phyloP scores from a whole-genome alignment of 768 basidiomycete genomes.

The Naematelia aurantialba region DNA sequence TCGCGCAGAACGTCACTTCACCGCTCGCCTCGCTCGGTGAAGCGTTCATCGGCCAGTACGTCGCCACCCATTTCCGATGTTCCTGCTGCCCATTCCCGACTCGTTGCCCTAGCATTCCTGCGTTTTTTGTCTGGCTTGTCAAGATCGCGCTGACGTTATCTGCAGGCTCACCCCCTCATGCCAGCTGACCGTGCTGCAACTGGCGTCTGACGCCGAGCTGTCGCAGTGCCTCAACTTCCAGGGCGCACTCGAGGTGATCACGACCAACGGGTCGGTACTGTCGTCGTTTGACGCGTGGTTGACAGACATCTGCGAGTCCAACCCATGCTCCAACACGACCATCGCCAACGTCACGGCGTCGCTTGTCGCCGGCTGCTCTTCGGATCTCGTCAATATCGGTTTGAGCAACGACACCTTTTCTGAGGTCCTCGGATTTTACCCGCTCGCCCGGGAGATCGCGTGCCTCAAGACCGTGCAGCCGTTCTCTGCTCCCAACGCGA shows the following conservation, averaged over 20 bases:
- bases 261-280: conserved; percentile 34
- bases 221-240: conserved; percentile 3
- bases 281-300: conserved; percentile 38
- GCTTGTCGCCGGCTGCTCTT: conserved; percentile 19
- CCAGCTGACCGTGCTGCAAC: conserved; percentile 3
- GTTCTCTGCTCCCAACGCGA: conserved; percentile 15
- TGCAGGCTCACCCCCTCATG: conserved; percentile 8
- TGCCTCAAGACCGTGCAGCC: conserved; percentile 40
- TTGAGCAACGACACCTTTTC: conserved; percentile 13
- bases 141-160: background rate
- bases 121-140: background rate
- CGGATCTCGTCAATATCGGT: conserved; percentile 20
- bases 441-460: conserved; percentile 40
- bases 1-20: conserved; percentile 9
- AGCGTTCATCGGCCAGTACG: background rate
- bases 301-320: conserved; percentile 21
- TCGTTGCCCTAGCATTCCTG: no score
- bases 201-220: background rate
- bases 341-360: conserved; percentile 22
- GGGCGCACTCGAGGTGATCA: conserved; percentile 11
- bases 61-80: background rate
- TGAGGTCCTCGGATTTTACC: conserved; percentile 32
- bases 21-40: background rate
- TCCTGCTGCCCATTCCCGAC: no score
- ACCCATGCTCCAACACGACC: conserved; percentile 32